phyloP scores from a whole-genome alignment of 331 rosid genomes.

The Stylosanthes scabra region DNA sequence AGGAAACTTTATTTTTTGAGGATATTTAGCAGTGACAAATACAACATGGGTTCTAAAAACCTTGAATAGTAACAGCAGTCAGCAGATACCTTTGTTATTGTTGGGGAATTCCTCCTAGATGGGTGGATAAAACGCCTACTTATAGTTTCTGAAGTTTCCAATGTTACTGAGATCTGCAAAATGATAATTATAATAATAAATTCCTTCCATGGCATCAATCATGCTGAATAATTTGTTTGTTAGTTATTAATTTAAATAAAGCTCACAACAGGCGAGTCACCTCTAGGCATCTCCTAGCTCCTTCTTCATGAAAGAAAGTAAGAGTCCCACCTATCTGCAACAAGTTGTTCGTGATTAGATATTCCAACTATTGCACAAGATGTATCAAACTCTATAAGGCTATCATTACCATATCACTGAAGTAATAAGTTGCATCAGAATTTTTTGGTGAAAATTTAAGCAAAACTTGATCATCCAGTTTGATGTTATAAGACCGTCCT shows the following conservation, averaged over 20 bases:
- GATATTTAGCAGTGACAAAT: neutral
- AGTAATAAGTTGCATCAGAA: constrained; percentile 89
- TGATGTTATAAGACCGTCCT: constrained; percentile 97
- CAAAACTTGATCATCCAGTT: constrained; percentile 88
- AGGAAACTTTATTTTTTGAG: constrained; percentile 6
- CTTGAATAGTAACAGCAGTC: constrained; percentile 21
- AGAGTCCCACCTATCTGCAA: constrained; percentile 96
- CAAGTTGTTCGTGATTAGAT: constrained; percentile 22
- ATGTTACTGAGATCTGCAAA: constrained; percentile 75
- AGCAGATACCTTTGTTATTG: constrained; percentile 80
- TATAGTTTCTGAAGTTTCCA: constrained; percentile 94
- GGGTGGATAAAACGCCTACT: constrained; percentile 80
- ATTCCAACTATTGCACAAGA: constrained; percentile 14
- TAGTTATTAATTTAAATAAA: constrained; percentile 16
- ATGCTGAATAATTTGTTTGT: constrained; percentile 7
- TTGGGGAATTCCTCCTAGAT: constrained; percentile 93
- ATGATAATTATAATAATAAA: constrained; percentile 26
- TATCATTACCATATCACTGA: constrained; percentile 83
- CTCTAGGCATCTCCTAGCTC: constrained; percentile 97
- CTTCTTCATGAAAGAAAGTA: constrained; percentile 87
- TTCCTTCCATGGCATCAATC: constrained; percentile 35
- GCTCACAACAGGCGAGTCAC: constrained; percentile 51
- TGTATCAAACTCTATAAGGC: constrained; percentile 31
- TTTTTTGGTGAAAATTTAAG: constrained; percentile 95
- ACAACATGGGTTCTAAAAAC: neutral